A percentile compares a stretch with the other conserved stretches of the same genome.
Conservation (phyloP, 1,284 basidiomycete genomes). For the Trametes pubescens region DNA sequence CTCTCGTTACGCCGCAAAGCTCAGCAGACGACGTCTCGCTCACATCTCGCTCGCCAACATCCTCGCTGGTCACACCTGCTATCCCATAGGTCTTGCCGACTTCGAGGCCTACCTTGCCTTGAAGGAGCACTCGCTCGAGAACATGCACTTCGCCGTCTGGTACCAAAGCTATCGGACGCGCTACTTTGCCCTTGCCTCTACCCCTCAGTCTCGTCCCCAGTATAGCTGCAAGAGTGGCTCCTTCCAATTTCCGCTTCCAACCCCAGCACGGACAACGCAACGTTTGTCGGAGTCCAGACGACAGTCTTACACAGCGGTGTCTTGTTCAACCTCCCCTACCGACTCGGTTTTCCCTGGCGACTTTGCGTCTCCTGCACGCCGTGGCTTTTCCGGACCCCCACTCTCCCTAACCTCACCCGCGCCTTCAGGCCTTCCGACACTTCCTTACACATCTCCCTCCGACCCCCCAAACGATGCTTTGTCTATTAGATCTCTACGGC, state of each 20-base stretch:
- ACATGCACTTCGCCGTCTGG: slow-evolving; percentile 54
- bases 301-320: slow-evolving; percentile 5
- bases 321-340: not conserved
- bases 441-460: not conserved
- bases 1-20: slow-evolving; percentile 15
- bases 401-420: not conserved
- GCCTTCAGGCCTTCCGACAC: not conserved
- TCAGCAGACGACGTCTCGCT: slow-evolving; percentile 21
- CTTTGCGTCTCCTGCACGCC: slow-evolving; percentile 14
- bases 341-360: slow-evolving; percentile 6
- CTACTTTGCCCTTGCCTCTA: slow-evolving; percentile 42
- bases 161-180: slow-evolving; percentile 50
- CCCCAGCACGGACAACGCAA: slow-evolving; percentile 34
- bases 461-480: not conserved
- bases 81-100: slow-evolving; percentile 49
- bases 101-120: slow-evolving; percentile 49
- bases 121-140: slow-evolving; percentile 50
- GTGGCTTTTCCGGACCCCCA: slow-evolving; percentile 40
- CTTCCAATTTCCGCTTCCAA: slow-evolving; percentile 38
- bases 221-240: slow-evolving; percentile 19
- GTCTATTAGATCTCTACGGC: not conserved
- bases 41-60: slow-evolving; percentile 43
- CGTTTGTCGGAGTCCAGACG: slow-evolving; percentile 26
- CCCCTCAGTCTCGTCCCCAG: slow-evolving; percentile 20
- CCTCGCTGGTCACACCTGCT: slow-evolving; percentile 50